Base-by-base conservation (phyloP, 1,139 yeast species). In the Sugiyamaella neomexicana region DNA sequence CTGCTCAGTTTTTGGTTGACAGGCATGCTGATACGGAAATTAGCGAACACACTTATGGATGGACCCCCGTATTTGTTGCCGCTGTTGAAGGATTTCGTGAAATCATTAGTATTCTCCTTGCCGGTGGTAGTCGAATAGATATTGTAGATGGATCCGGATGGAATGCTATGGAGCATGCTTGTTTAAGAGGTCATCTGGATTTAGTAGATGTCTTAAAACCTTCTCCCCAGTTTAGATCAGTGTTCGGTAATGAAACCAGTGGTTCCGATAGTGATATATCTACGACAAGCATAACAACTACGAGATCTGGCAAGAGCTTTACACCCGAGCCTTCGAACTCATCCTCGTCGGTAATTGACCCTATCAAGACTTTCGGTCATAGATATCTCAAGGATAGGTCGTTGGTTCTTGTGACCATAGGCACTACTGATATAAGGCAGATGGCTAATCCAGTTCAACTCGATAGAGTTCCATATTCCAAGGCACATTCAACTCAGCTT, bases 121-220 rank as follows among this genome's bases (percentile, higher is more conserved):
- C 74, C 0, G 69, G 76, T 46, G 83, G 82, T 6, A 68, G 70
- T 36, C 74, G 77, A 20, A 80, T 73, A 54, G 80, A 81, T 50
- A 72, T 77, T 47, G 79, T 80, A 17, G 99, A 93, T 71, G 86
- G 82, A 52, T 86, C 96, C 42, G 98, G 98, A 0, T 93, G 98
- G 98, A 83, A 91, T 23, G 97, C 98, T 7, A 84, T 89, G 83
- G 99, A 93, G 65, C 98, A 93, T 70, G 97, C 98, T 0, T 85
- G 89, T 55, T 75, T 93, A 50, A 79, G 98, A 63, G 99, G 99
- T 8, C 96, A 90, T 69, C 73, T 91, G 58, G 78, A 75, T 1
- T 81, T 89, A 25, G 85, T 95, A 1, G 82, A 81, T 52, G 64
- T 82, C 62, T 73, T 89, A 55, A 73, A 73, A 53, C 88, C 89